A percentile compares a stretch with the other conserved stretches of the same genome.
Evolutionary conservation across 2,329 filamentous ascomycete genomes (phyloP).

Genomic region (Botrytis deweyae): DNA sequence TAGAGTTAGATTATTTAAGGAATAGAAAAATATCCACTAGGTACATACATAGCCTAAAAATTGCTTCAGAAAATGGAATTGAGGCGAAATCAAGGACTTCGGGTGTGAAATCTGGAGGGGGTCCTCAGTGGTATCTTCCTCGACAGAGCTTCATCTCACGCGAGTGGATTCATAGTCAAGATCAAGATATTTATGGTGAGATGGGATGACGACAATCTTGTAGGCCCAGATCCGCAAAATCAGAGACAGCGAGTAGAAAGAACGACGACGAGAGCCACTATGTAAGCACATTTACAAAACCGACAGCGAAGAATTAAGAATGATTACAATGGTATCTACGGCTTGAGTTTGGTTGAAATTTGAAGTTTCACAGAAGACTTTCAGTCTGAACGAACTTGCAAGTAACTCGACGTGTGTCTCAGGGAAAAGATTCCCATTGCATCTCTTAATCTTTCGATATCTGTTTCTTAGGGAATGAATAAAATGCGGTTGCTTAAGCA

Average conservation of each 20-base stretch:
- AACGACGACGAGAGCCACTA: not conserved
- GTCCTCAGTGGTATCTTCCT: accelerated
- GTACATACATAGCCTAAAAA: not conserved
- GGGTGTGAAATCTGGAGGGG: not conserved
- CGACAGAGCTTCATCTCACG: accelerated
- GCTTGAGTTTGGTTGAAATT: not conserved
- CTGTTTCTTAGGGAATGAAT: not conserved
- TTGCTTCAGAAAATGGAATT: accelerated
- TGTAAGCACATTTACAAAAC: not conserved
- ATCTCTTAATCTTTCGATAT: too few relatives aligned
- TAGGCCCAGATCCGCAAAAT: accelerated
- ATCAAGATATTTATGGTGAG: not conserved
- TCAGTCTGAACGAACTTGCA: not conserved
- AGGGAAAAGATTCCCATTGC: not conserved
- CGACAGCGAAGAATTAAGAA: not conserved
- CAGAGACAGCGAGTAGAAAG: not conserved
- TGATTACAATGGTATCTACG: not conserved
- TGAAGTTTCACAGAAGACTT: accelerated
- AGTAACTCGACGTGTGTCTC: not conserved
- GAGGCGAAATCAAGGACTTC: not conserved
- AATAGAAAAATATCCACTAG: accelerated
- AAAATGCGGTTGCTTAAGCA: not conserved
- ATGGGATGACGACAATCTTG: accelerated
- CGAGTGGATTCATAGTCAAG: not conserved
- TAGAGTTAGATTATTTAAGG: not conserved